Evolutionary conservation across 208 protist genomes (phyloP).

Genomic region (Porcisia hertigi): DNA sequence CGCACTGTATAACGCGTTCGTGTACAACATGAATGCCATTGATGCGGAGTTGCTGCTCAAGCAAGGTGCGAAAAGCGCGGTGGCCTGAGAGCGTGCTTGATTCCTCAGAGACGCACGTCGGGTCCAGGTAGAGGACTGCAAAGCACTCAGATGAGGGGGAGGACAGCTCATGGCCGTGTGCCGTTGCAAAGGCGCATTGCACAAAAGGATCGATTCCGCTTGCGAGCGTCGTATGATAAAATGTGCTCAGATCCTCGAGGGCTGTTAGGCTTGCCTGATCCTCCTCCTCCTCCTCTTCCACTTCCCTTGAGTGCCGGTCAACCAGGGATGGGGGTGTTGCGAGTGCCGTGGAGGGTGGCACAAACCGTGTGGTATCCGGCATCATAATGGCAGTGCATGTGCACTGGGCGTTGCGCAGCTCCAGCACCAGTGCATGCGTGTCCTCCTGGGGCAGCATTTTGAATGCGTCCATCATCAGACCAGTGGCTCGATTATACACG

Average conservation of each 20-base stretch:
- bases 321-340: background rate
- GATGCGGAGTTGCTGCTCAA: slow-evolving; percentile 26
- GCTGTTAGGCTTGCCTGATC: background rate
- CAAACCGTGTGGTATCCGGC: slow-evolving; percentile 10
- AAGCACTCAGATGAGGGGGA: background rate
- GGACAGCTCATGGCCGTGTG: background rate
- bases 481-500: slow-evolving; percentile 31
- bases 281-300: background rate
- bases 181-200: slow-evolving; percentile 10
- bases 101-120: background rate
- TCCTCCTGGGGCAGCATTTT: slow-evolving; percentile 19
- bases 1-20: slow-evolving; percentile 22
- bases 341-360: slow-evolving; percentile 9
- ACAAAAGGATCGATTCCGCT: slow-evolving; percentile 16
- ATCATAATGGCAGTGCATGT: slow-evolving; percentile 4
- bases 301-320: background rate
- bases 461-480: slow-evolving; percentile 23
- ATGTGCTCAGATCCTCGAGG: slow-evolving; percentile 13
- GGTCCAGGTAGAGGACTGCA: slow-evolving; percentile 34
- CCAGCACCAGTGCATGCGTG: slow-evolving; percentile 11
- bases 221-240: slow-evolving; percentile 16
- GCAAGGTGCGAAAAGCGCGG: slow-evolving; percentile 10
- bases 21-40: slow-evolving; percentile 24
- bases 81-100: too few species aligned
- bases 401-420: slow-evolving; percentile 23